Conservation (phyloP, 768 basidiomycete species). For the Phanerochaete carnosa region DNA sequence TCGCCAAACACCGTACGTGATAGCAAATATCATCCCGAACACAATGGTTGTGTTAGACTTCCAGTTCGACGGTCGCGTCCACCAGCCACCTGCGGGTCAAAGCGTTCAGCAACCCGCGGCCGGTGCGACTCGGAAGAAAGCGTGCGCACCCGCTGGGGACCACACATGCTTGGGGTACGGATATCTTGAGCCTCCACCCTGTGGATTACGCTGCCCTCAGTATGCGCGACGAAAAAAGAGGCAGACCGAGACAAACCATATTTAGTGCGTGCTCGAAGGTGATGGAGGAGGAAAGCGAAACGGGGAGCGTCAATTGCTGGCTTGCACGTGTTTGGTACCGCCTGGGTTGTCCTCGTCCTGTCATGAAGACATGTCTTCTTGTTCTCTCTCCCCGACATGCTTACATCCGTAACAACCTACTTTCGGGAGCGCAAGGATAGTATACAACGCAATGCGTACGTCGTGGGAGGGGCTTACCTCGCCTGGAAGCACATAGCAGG, state of each 20-base stretch:
- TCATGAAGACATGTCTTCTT: constrained; percentile 7
- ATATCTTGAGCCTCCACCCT: constrained; percentile 86
- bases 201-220: not conserved
- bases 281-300: constrained; percentile 13
- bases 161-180: constrained; percentile 94
- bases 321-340: constrained; percentile 22
- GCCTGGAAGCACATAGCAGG: constrained; percentile 57
- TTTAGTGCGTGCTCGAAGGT: constrained; percentile 8
- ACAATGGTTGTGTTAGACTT: constrained; percentile 77
- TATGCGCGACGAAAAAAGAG: not conserved
- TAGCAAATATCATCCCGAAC: constrained; percentile 61
- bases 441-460: constrained; percentile 45
- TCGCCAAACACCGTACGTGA: constrained; percentile 66
- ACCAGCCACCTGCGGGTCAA: constrained; percentile 79
- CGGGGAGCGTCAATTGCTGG: constrained; percentile 4
- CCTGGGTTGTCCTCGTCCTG: constrained; percentile 5
- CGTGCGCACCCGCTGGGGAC: constrained; percentile 81
- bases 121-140: constrained; percentile 6
- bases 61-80: constrained; percentile 91
- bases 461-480: constrained; percentile 62
- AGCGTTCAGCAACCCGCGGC: constrained; percentile 1
- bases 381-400: constrained; percentile 32
- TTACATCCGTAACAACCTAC: constrained; percentile 42
- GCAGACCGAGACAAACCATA: constrained; percentile 14
- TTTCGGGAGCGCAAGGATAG: constrained; percentile 45